A percentile compares a stretch with the other conserved stretches of the same genome.
Evolutionary conservation across 2,329 filamentous ascomycete genomes (phyloP).

Genomic region (Thielaviopsis ethacetica): DNA sequence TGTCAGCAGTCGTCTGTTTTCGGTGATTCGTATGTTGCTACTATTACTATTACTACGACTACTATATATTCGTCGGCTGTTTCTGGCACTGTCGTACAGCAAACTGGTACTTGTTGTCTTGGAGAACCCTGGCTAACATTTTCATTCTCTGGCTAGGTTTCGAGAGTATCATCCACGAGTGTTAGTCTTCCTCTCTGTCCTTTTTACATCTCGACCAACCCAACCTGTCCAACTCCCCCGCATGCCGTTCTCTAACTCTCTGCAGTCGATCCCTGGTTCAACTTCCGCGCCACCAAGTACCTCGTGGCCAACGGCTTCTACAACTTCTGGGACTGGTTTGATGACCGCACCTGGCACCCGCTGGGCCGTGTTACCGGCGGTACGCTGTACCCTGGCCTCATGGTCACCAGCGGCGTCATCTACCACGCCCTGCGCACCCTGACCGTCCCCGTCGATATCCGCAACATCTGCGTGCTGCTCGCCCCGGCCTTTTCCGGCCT

Average conservation of each 20-base stretch:
- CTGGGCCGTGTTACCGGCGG: constrained; percentile 95
- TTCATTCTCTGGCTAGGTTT: constrained; percentile 45
- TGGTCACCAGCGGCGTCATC: constrained; percentile 96
- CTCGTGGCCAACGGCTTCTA: constrained; percentile 94
- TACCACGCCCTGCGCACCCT: constrained; percentile 85
- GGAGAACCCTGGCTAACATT: constrained; percentile 18
- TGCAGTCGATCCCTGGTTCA: constrained; percentile 98
- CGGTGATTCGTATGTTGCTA: constrained; percentile 86
- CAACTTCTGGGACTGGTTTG: constrained; percentile 99
- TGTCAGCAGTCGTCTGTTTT: constrained; percentile 88
- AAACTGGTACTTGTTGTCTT: too few species aligned
- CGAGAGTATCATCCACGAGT: constrained; percentile 99
- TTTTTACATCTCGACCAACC: constrained; percentile 12
- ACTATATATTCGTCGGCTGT: too few species aligned
- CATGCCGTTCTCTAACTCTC: neutral
- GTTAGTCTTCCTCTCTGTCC: constrained; percentile 41
- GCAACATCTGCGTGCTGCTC: constrained; percentile 95
- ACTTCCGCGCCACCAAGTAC: constrained; percentile 97
- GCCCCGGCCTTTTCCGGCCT: constrained; percentile 88
- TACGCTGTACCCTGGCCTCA: constrained; percentile 94
- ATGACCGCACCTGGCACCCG: constrained; percentile 98
- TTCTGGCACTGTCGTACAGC: neutral
- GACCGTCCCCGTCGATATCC: constrained; percentile 87
- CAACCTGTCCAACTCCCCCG: too few species aligned
- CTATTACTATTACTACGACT: too few species aligned